These are phyloP conservation scores for Suillus clintonianus DNA, from an alignment of 768 basidiomycete genomes.

Conservation along the genomic window DNA sequence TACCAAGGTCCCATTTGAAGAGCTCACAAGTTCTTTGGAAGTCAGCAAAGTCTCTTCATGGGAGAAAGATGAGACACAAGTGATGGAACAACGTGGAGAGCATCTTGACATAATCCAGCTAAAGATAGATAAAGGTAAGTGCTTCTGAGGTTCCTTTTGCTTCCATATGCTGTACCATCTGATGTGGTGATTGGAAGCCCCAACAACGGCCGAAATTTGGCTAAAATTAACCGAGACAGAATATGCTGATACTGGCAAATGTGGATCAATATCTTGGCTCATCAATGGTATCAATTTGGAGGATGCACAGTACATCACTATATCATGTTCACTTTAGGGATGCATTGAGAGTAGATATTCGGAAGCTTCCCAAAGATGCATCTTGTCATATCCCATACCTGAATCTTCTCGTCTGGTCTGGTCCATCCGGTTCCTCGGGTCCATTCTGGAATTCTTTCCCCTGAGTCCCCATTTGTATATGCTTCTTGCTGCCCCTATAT, in stretches of 20 bases:
- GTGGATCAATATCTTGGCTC: conserved; percentile 2
- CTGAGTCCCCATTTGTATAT: no score
- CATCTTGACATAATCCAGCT: conserved; percentile 1
- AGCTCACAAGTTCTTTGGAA: not conserved
- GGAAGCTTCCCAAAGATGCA: not conserved
- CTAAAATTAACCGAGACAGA: not conserved
- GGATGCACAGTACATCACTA: conserved; percentile 1
- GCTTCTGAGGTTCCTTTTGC: not conserved
- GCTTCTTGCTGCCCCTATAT: no score
- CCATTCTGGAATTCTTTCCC: no score
- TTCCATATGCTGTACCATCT: no score
- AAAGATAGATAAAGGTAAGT: conserved; percentile 5
- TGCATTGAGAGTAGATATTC: conserved; percentile 1
- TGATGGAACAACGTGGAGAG: not conserved
- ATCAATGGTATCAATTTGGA: conserved; percentile 4
- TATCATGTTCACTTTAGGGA: not conserved
- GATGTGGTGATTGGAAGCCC: not conserved
- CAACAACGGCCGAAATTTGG: conserved; percentile 4
- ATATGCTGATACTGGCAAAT: not conserved
- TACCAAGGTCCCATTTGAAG: conserved; percentile 1
- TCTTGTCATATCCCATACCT: not conserved
- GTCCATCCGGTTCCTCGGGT: no score
- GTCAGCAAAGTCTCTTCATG: not conserved
- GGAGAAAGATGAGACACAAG: not conserved
- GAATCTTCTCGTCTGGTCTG: no score